These are phyloP conservation scores for Thielaviopsis euricoi DNA, from an alignment of 2,329 filamentous ascomycete genomes.

Conservation along the genomic window DNA sequence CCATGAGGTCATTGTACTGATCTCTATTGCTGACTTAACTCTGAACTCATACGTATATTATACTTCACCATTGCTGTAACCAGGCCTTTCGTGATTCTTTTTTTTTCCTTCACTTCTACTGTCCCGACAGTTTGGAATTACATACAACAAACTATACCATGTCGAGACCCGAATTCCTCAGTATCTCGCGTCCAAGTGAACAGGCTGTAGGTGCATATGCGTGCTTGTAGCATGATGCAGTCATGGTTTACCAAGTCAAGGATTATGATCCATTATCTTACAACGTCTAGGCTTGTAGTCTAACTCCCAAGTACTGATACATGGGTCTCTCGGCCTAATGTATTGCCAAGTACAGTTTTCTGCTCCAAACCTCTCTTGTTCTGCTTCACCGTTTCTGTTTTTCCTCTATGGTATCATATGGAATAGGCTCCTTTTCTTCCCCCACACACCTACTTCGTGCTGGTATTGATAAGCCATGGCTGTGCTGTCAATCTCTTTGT, in stretches of 20 bases:
- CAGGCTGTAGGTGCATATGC: background rate
- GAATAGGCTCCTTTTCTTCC: background rate
- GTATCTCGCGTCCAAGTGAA: background rate
- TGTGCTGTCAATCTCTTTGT: background rate
- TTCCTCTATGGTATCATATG: background rate
- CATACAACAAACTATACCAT: background rate
- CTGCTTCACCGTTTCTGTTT: background rate
- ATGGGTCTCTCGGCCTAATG: background rate
- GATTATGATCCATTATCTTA: no score
- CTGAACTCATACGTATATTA: background rate
- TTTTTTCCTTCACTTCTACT: no score
- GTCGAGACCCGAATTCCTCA: background rate
- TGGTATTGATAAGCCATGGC: background rate
- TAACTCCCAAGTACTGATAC: no score
- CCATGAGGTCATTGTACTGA: no score
- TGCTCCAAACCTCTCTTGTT: background rate
- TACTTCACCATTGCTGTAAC: background rate
- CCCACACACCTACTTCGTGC: background rate
- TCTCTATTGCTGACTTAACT: background rate
- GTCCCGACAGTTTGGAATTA: background rate
- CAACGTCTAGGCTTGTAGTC: no score
- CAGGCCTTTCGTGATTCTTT: no score
- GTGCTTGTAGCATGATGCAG: background rate
- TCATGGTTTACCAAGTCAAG: background rate
- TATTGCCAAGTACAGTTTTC: no score